Evolutionary conservation across 768 basidiomycete genomes (phyloP), one percentile per base, ranked within the genome.

Genomic region (Cubamyces lactineus): DNA sequence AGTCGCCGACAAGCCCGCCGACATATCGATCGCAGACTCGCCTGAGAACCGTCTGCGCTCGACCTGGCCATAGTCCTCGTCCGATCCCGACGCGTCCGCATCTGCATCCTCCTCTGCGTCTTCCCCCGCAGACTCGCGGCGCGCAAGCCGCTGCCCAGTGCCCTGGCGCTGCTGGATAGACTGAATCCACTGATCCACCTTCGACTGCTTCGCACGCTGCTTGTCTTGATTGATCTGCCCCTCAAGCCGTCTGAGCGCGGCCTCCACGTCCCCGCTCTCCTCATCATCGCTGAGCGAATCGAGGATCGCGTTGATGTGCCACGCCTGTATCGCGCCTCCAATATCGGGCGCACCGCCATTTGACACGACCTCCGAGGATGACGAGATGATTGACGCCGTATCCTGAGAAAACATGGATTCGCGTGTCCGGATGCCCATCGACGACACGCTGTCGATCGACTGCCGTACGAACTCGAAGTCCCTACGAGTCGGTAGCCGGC

Each of bases 141-240:
- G 23, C 23, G 39, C 80, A 70, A 88, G 87, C 65, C 87, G 86
- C 0, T 86, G 86, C 19, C 81, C 81, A 8, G 15, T 19, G 13
- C 79, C 82, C 73, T 89, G 76, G 28, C 91, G 81, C 53, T 87
- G 82, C 66, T 84, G 85, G 38, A 93, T 87, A 12, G 82, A 83
- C 64, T 83, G 82, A 50, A 93, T 85, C 92, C 92, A 94, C 2
- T 86, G 85, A 70, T 94, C 87, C 3, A 95, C 91, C 71, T 93
- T 92, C 50, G 80, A 80, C 39, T 82, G 83, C 68, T 88, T 92
- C 66, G 86, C 89, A 64, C 84, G 79, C 70, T 89, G 84, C 69
- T 84, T 82, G 62, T 85, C 78, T 0, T 83, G 83, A 71, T 93
- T 92, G 56, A 95, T 91, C 71, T 93, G 86, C 0, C 94, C 95